Conservation (phyloP, 768 basidiomycete genomes). For the Phylloporus sp. region DNA sequence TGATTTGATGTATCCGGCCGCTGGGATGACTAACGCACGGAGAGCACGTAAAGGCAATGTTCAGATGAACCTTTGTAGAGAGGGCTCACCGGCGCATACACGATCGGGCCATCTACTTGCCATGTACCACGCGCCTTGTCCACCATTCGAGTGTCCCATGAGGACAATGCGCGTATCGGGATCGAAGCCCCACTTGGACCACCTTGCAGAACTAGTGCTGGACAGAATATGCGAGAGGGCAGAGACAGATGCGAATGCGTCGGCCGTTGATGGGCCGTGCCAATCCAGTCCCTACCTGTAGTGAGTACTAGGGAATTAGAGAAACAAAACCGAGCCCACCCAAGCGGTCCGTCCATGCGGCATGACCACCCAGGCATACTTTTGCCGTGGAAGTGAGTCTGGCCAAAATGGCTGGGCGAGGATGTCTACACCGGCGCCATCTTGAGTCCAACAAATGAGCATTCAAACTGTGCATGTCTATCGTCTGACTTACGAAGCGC, state of each 20-base stretch:
- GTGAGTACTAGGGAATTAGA: not conserved
- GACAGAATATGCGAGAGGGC: conserved; percentile 49
- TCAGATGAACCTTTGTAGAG: not conserved
- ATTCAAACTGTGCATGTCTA: not conserved
- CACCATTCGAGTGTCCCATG: conserved; percentile 92
- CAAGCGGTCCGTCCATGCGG: conserved; percentile 82
- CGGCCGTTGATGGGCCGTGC: conserved; percentile 77
- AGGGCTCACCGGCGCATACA: conserved; percentile 51
- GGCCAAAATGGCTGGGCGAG: conserved; percentile 52
- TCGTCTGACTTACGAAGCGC: conserved; percentile 51
- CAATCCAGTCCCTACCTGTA: conserved; percentile 74
- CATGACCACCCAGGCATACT: conserved; percentile 68
- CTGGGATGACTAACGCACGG: conserved; percentile 55
- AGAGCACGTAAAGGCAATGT: not conserved
- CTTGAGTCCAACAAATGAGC: conserved; percentile 33
- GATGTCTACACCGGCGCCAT: conserved; percentile 85
- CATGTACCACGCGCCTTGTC: conserved; percentile 83
- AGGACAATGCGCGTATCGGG: conserved; percentile 47
- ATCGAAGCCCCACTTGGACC: conserved; percentile 40
- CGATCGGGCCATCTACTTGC: conserved; percentile 74
- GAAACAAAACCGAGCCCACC: conserved; percentile 39
- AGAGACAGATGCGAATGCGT: conserved; percentile 61
- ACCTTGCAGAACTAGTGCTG: conserved; percentile 23
- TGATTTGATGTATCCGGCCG: conserved; percentile 82
- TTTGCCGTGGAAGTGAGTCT: conserved; percentile 53